phyloP scores from a whole-genome alignment of 2,329 filamentous ascomycete genomes.

The Fusarium continuum region DNA sequence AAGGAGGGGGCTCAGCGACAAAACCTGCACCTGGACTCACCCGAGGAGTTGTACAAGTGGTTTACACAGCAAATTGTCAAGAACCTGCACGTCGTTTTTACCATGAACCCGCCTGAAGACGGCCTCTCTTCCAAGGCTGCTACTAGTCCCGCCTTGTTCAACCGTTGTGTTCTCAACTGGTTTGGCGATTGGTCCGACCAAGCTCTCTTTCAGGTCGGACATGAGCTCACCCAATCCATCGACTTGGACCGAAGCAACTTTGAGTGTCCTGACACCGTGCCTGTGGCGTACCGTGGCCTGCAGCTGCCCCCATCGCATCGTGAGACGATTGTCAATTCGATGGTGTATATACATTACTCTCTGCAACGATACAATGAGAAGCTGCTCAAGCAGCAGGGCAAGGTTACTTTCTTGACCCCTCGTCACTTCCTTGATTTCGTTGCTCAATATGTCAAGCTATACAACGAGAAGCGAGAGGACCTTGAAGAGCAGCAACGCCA shows the following conservation, averaged over 20 bases:
- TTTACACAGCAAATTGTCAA: slow-evolving; percentile 99
- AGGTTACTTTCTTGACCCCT: slow-evolving; percentile 91
- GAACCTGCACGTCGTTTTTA: slow-evolving; percentile 98
- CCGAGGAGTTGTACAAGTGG: slow-evolving; percentile 99
- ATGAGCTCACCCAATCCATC: slow-evolving; percentile 94
- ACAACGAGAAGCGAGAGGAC: slow-evolving; percentile 98
- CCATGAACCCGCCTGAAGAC: slow-evolving; percentile 98
- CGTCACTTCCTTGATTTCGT: slow-evolving; percentile 98
- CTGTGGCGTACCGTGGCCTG: slow-evolving; percentile 89
- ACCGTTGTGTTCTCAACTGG: slow-evolving; percentile 99
- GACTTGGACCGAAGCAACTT: slow-evolving; percentile 92
- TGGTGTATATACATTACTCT: slow-evolving; percentile 99
- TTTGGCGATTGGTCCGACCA: slow-evolving; percentile 99
- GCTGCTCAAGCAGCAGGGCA: slow-evolving; percentile 90
- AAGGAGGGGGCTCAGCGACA: slow-evolving; percentile 98
- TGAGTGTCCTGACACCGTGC: slow-evolving; percentile 87
- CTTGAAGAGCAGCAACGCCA: slow-evolving; percentile 98
- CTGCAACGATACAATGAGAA: slow-evolving; percentile 89
- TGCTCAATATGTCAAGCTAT: slow-evolving; percentile 95
- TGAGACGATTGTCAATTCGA: slow-evolving; percentile 93
- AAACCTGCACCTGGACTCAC: slow-evolving; percentile 92
- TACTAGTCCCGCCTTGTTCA: slow-evolving; percentile 97
- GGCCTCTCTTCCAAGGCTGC: slow-evolving; percentile 95
- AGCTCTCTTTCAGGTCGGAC: slow-evolving; percentile 96
- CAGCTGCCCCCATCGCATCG: slow-evolving; percentile 87